Percentiles rank a stretch among this genome's conserved stretches.
These are phyloP conservation scores for Globisporangium spinosum DNA, from an alignment of 352 stramenopile genomes.

Conservation along the genomic window DNA sequence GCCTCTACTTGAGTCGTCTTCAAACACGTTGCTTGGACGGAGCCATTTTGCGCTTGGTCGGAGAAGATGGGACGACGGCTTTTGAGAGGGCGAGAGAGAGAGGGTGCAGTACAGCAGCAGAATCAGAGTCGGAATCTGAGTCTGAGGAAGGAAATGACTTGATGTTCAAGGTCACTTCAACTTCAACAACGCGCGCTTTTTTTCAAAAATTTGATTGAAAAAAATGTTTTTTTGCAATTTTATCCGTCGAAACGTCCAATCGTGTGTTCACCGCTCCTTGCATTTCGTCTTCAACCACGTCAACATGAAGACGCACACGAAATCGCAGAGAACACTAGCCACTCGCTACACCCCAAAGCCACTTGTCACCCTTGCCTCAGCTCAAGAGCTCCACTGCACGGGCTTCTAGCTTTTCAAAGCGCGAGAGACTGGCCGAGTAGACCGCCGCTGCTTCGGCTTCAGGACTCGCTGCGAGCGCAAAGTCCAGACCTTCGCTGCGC, in stretches of 20 bases:
- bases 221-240: too few species aligned
- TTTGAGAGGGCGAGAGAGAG: too few species aligned
- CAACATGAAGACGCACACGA: too few species aligned
- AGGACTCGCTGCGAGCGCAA: conserved; percentile 37
- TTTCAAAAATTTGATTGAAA: too few species aligned
- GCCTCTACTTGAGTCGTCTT: background rate
- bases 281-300: too few species aligned
- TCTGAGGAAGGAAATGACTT: background rate
- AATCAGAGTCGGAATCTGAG: background rate
- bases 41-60: background rate
- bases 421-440: conserved; percentile 34
- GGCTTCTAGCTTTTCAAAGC: conserved; percentile 38
- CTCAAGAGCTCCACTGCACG: conserved; percentile 26
- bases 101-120: too few species aligned
- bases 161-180: too few species aligned
- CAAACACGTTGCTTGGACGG: background rate
- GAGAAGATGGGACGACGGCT: background rate
- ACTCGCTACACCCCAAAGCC: too few species aligned
- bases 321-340: too few species aligned
- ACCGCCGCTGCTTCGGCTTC: conserved; percentile 19
- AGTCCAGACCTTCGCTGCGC: conserved; percentile 31
- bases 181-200: too few species aligned
- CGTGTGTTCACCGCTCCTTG: too few species aligned
- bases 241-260: too few species aligned
- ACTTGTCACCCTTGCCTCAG: conserved; percentile 1